phyloP scores from a whole-genome alignment of 2,329 filamentous ascomycete genomes.

The Ceratocystis lukuohia region DNA sequence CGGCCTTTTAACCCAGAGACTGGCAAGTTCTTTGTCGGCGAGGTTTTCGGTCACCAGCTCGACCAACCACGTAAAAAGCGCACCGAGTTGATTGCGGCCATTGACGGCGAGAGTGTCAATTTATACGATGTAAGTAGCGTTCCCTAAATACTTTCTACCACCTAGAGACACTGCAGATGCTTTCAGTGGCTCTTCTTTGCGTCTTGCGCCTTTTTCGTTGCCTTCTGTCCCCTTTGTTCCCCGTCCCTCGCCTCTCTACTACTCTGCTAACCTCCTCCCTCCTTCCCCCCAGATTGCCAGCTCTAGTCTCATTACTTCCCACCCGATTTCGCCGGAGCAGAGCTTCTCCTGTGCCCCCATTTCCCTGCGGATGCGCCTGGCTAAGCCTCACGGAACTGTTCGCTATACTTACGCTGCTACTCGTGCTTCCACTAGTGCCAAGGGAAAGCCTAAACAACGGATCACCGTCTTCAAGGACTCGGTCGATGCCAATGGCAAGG shows the following conservation, averaged over 20 bases:
- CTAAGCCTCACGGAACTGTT: slow-evolving; percentile 35
- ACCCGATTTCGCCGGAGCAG: slow-evolving; percentile 52
- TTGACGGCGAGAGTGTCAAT: slow-evolving; percentile 52
- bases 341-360: slow-evolving; percentile 48
- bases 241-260: background rate
- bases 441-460: slow-evolving; percentile 29
- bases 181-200: background rate
- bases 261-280: slow-evolving; percentile 20
- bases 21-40: slow-evolving; percentile 41
- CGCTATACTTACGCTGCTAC: slow-evolving; percentile 51
- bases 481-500: slow-evolving; percentile 38
- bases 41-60: slow-evolving; percentile 46
- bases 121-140: slow-evolving; percentile 46
- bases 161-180: background rate
- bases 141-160: background rate
- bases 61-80: slow-evolving; percentile 49
- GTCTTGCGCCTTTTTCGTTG: background rate
- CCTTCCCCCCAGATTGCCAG: slow-evolving; percentile 38
- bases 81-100: slow-evolving; percentile 48
- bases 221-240: too few species aligned
- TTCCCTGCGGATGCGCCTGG: slow-evolving; percentile 41
- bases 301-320: slow-evolving; percentile 50
- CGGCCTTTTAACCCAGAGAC: slow-evolving; percentile 39
- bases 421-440: slow-evolving; percentile 28
- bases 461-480: slow-evolving; percentile 48